Base-by-base conservation (phyloP, 129 eudicot genomes). In the Lactuca sativa region DNA sequence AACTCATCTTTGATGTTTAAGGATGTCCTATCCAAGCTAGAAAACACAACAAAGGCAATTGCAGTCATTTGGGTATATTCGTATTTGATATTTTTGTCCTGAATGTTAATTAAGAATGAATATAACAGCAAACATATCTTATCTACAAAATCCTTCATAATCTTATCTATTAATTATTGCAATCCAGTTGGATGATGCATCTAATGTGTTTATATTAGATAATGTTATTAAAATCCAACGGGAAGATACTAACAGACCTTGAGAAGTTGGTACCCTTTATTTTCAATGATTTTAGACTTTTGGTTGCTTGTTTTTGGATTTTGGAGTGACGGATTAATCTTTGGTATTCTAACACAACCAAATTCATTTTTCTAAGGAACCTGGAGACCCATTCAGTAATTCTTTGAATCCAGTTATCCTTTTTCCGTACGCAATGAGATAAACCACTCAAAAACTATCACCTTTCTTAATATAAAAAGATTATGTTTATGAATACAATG, bases 151-250 rank as follows among this genome's bases (percentile, higher is more conserved):
- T 47, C 12, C 12, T 10, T 47, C 52, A 47, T 12, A 47, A 47
- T 47, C n/a, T 47, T 47, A 47, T 47, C 52, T 4, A 16, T 15
- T 9, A 53, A 2, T 15, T 5, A 6, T 61, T 61, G 66, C 49
- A 61, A 37, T 61, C 49, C 48, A 60, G 30, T 33, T 34, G 65
- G 65, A 60, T 60, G 65, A 60, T 60, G 4, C 48, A 31, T 60
- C 14, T 33, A 60, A 60, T 60, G 65, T 60, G 48, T 14, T 33
- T 36, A 13, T 47, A 3, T 7, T 34, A 36, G 47, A 60, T 36
- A 60, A 60, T 60, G 65, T 9, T 60, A 32, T 34, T 6, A 60
- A 60, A 60, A 34, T 34, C 65, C 30, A 34, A 13, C 15, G 8
- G 48, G 65, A n/a, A 60, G 48, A 36, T 61, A 36, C 66, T 17